A percentile compares a stretch with the other conserved stretches of the same genome.
phyloP scores from a whole-genome alignment of 805 yeast species.

The Hyphopichia homilentoma region DNA sequence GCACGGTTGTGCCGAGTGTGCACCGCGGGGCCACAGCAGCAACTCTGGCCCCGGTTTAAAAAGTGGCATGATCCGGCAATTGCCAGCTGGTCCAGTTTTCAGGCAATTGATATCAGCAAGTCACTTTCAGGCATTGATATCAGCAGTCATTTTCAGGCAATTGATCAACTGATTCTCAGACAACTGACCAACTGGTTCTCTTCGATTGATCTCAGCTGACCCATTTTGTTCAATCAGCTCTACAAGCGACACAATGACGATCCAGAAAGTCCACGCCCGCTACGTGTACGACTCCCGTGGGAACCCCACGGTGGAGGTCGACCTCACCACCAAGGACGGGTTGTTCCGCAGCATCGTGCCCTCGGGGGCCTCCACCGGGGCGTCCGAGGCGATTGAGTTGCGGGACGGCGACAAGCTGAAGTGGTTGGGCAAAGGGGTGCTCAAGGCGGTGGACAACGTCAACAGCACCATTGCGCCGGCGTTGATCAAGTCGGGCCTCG shows the following conservation, averaged over 20 bases:
- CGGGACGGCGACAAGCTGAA: slow-evolving; percentile 18
- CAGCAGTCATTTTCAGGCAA: no score
- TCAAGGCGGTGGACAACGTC: slow-evolving; percentile 16
- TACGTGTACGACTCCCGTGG: slow-evolving; percentile 21
- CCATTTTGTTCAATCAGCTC: background rate
- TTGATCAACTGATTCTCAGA: no score
- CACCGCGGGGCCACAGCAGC: no score
- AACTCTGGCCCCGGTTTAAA: no score
- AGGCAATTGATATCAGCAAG: no score
- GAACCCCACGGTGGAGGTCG: slow-evolving; percentile 22
- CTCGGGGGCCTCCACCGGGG: slow-evolving; percentile 21
- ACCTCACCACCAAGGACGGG: slow-evolving; percentile 13
- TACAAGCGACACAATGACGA: slow-evolving; percentile 7
- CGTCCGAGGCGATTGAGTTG: slow-evolving; percentile 18
- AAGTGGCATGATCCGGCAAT: no score
- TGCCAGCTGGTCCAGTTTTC: no score
- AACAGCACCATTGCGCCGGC: slow-evolving; percentile 17
- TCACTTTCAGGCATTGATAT: no score
- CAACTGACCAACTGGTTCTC: no score
- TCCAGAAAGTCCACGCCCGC: slow-evolving; percentile 12
- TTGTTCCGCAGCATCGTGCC: slow-evolving; percentile 18
- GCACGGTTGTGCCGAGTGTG: no score
- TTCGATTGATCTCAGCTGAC: no score
- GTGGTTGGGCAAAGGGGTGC: slow-evolving; percentile 21
- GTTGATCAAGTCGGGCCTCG: slow-evolving; percentile 10